Percentiles rank a stretch among this genome's conserved stretches.
Evolutionary conservation across 306 rosid genomes (phyloP).

Genomic region (Cucumis hystrix): DNA sequence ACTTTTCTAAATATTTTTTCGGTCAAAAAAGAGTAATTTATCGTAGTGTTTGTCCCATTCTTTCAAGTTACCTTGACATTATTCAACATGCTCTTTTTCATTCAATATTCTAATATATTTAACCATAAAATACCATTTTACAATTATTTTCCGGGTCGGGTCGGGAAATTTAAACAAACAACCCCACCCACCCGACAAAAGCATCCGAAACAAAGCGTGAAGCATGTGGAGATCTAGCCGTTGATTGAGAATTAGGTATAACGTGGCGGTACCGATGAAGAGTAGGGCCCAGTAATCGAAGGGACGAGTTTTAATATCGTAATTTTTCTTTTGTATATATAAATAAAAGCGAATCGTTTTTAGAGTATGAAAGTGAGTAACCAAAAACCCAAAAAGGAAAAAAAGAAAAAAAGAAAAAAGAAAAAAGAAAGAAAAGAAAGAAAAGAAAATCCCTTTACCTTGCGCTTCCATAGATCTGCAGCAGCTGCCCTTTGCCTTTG

Average conservation of each 20-base stretch:
- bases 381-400: background rate
- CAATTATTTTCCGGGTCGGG: background rate
- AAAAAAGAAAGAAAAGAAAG: too few species aligned
- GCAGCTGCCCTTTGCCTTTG: background rate
- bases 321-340: background rate
- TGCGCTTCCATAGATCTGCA: slow-evolving; percentile 5
- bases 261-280: background rate
- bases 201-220: background rate
- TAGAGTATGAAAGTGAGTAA: background rate
- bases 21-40: too few species aligned
- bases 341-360: background rate
- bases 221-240: background rate
- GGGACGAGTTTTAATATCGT: background rate
- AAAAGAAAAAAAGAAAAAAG: too few species aligned
- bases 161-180: background rate
- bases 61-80: too few species aligned
- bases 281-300: background rate
- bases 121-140: too few species aligned
- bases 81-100: too few species aligned
- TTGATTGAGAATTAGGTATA: background rate
- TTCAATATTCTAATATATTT: too few species aligned
- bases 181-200: background rate
- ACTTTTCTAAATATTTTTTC: too few species aligned
- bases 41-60: too few species aligned
- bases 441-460: background rate